Conservation (phyloP, 352 stramenopile species). For the Globisporangium splendens region DNA sequence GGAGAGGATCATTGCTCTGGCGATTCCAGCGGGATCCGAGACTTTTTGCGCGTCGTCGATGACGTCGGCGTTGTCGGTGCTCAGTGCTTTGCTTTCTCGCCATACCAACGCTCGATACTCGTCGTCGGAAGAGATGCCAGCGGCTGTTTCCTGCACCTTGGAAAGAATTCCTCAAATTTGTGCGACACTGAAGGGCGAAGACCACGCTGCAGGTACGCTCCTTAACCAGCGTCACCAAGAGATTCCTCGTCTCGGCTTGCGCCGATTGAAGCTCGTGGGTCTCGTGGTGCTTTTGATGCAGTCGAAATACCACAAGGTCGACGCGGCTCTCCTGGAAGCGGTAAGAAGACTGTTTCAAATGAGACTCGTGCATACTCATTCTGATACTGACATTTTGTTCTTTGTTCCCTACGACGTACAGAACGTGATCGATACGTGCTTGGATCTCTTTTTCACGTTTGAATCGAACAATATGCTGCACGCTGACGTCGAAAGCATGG, state of each 20-base stretch:
- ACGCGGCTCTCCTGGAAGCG: conserved; percentile 59
- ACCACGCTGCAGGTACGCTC: conserved; percentile 61
- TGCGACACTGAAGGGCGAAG: conserved; percentile 53
- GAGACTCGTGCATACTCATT: neutral
- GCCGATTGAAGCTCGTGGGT: conserved; percentile 77
- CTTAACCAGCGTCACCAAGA: conserved; percentile 74
- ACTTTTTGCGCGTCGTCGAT: conserved; percentile 63
- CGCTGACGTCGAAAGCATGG: conserved; percentile 82
- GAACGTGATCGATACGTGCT: conserved; percentile 65
- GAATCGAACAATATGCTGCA: conserved; percentile 88
- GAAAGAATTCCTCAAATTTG: conserved; percentile 64
- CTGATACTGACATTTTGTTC: conserved; percentile 3
- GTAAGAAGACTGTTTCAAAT: conserved; percentile 6
- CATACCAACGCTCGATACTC: conserved; percentile 79
- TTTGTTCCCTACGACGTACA: conserved; percentile 7
- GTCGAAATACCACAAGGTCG: conserved; percentile 80
- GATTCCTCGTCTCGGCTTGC: conserved; percentile 67
- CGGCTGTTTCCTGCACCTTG: conserved; percentile 48
- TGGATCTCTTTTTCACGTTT: conserved; percentile 88
- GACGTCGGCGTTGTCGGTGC: conserved; percentile 71
- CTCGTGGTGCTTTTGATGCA: conserved; percentile 79
- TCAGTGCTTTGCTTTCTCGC: conserved; percentile 71
- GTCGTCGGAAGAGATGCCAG: conserved; percentile 56
- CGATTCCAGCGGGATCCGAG: conserved; percentile 33
- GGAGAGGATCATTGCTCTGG: conserved; percentile 60